phyloP scores from a whole-genome alignment of 2,329 filamentous ascomycete species.

The Lachnellula subtilissima region DNA sequence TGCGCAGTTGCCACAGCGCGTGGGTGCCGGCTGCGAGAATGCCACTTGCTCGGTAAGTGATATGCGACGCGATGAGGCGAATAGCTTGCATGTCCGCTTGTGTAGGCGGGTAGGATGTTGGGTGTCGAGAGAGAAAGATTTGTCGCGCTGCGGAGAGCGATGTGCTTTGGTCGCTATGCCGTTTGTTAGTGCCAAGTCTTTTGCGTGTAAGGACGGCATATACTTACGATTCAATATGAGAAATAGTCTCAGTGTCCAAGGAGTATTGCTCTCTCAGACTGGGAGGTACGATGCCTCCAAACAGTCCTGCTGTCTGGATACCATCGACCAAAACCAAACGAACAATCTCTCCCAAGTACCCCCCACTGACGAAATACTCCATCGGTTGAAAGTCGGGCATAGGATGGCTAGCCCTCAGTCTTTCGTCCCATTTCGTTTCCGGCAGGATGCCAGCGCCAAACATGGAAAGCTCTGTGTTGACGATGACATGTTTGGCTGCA shows the following conservation, averaged over 20 bases:
- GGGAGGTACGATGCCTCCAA: constrained; percentile 52
- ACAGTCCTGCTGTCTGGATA: constrained; percentile 47
- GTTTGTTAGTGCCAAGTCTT: not conserved
- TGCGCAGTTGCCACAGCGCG: constrained; percentile 53
- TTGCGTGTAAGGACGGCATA: not conserved
- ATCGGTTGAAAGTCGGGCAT: constrained; percentile 57
- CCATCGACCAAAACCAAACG: constrained; percentile 55
- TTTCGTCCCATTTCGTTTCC: constrained; percentile 55
- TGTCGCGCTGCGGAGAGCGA: constrained; percentile 35
- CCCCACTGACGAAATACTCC: constrained; percentile 59
- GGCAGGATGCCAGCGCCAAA: constrained; percentile 57
- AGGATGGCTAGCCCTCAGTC: constrained; percentile 48
- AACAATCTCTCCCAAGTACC: constrained; percentile 62
- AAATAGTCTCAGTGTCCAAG: constrained; percentile 56
- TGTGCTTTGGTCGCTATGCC: constrained; percentile 14
- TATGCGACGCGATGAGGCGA: constrained; percentile 47
- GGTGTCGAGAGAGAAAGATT: constrained; percentile 47
- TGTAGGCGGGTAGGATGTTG: constrained; percentile 39
- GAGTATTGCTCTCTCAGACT: constrained; percentile 51
- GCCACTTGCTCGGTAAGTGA: constrained; percentile 55
- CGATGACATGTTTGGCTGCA: constrained; percentile 55
- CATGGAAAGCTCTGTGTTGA: constrained; percentile 66
- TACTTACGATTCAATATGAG: constrained; percentile 48
- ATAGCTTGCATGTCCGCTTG: constrained; percentile 47
- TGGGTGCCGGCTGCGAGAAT: constrained; percentile 55